Evolutionary conservation across 345 rosid species (phyloP).

Genomic region (Toxicodendron radicans): DNA sequence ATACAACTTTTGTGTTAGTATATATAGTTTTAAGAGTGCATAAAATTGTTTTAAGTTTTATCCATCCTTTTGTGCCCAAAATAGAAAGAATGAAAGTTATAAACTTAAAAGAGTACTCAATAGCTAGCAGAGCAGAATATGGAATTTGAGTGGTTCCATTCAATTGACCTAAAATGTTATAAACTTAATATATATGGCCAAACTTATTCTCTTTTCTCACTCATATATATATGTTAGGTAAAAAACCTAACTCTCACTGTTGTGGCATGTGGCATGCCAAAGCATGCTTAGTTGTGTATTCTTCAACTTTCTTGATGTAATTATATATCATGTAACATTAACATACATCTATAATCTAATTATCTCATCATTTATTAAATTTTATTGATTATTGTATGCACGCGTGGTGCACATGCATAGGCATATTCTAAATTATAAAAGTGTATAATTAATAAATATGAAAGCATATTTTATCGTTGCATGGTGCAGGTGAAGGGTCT

Average conservation of each 20-base stretch:
- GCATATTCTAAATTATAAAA: too few relatives aligned
- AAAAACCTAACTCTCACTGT: constrained; percentile 44
- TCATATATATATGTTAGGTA: constrained; percentile 40
- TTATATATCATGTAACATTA: not conserved
- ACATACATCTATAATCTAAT: not conserved
- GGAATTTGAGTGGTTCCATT: not conserved
- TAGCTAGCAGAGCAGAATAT: too few relatives aligned
- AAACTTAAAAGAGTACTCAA: too few relatives aligned
- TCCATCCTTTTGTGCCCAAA: too few relatives aligned
- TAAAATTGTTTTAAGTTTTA: too few relatives aligned
- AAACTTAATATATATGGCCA: not conserved
- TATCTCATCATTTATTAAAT: not conserved
- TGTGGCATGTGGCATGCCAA: constrained; percentile 29
- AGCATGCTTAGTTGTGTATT: constrained; percentile 41
- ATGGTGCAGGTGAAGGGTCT: constrained; percentile 24
- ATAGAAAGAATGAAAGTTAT: too few relatives aligned
- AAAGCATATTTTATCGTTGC: too few relatives aligned
- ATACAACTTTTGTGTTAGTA: too few relatives aligned
- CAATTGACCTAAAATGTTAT: not conserved
- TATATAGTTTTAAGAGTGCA: too few relatives aligned
- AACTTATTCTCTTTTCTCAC: constrained; percentile 8
- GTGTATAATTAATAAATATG: too few relatives aligned
- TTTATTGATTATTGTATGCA: too few relatives aligned
- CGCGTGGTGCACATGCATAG: too few relatives aligned
- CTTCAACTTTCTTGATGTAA: constrained; percentile 23